phyloP scores from a whole-genome alignment of 495 filamentous ascomycete species.

The Articulospora tetracladia region DNA sequence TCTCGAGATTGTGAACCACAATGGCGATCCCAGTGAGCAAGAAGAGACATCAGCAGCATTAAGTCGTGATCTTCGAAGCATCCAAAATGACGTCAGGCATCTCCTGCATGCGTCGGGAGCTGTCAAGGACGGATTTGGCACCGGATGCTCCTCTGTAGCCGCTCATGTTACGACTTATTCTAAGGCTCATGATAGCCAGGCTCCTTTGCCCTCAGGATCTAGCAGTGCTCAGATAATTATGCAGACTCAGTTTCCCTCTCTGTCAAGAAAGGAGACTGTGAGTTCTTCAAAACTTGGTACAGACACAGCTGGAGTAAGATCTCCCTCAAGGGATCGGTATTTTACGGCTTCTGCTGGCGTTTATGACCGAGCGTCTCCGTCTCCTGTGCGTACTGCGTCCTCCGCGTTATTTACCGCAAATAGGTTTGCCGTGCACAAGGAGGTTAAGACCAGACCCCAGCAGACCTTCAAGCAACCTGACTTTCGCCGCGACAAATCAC shows the following conservation, averaged over 20 bases:
- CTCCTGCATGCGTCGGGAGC: constrained; percentile 20
- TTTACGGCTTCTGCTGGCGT: not conserved
- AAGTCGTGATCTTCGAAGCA: constrained; percentile 9
- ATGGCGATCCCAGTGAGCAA: constrained; percentile 9
- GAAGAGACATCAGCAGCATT: constrained; percentile 12
- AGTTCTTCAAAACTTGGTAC: not conserved
- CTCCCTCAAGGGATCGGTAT: not conserved
- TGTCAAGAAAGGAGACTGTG: not conserved
- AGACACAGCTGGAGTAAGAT: not conserved
- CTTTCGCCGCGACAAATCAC: constrained; percentile 10
- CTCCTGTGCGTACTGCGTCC: not conserved
- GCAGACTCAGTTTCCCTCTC: constrained; percentile 40
- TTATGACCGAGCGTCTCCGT: not conserved
- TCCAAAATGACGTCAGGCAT: constrained; percentile 16
- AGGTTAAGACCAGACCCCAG: not conserved
- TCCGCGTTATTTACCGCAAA: not conserved
- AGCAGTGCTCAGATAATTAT: constrained; percentile 41
- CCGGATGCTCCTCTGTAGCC: not conserved
- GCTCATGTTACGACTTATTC: not conserved
- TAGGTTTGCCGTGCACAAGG: not conserved
- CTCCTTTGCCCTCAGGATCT: constrained; percentile 10
- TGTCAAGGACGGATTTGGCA: constrained; percentile 23
- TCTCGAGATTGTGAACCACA: constrained; percentile 5
- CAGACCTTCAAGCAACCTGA: constrained; percentile 13
- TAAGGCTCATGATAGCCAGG: constrained; percentile 1